phyloP scores from a whole-genome alignment of 495 filamentous ascomycete species.

The Aspergillus campestris region DNA sequence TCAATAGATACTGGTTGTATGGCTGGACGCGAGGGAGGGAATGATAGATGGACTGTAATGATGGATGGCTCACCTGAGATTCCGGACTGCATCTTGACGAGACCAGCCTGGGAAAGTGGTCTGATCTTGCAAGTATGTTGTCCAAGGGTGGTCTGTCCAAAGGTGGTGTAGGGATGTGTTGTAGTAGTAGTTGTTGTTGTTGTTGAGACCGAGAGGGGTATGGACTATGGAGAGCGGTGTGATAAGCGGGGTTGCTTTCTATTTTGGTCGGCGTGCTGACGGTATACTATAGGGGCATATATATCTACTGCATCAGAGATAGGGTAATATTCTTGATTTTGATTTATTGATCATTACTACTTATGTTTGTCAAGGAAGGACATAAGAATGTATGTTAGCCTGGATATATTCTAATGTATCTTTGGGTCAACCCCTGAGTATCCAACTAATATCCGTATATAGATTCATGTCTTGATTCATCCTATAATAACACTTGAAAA shows the following conservation, averaged over 20 bases:
- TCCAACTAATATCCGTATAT: too few species aligned
- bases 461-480: too few species aligned
- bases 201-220: constrained; percentile 2
- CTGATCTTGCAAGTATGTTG: neutral
- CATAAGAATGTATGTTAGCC: too few species aligned
- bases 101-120: neutral
- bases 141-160: neutral
- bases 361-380: too few species aligned
- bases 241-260: constrained; percentile 2
- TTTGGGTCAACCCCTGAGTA: too few species aligned
- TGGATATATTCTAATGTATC: too few species aligned
- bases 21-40: neutral
- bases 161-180: constrained; percentile 2
- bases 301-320: too few species aligned
- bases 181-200: neutral
- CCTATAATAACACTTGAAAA: too few species aligned
- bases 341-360: too few species aligned
- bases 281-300: neutral
- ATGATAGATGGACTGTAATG: neutral
- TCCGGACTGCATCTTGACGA: constrained; percentile 70
- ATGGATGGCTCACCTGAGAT: constrained; percentile 55
- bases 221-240: constrained; percentile 4
- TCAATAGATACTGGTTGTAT: neutral
- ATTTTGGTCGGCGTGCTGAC: neutral
- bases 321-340: too few species aligned